Evolutionary conservation across 2,329 filamentous ascomycete species (phyloP).

Genomic region (Diaporthe sp.): DNA sequence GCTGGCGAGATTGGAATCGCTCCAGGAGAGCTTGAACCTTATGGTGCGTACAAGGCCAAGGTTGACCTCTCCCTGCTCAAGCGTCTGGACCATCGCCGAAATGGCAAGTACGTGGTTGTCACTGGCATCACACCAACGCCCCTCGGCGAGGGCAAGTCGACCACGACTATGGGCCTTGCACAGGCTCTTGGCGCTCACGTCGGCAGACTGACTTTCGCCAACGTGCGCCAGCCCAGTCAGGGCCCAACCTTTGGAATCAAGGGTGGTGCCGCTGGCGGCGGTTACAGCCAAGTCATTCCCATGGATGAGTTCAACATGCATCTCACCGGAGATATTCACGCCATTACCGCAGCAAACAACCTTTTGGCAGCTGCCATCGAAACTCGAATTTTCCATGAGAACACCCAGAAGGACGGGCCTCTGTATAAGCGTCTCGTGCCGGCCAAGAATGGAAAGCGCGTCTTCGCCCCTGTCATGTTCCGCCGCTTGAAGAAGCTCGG

Average conservation of each 20-base stretch:
- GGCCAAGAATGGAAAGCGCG: constrained; percentile 87
- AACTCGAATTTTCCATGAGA: constrained; percentile 98
- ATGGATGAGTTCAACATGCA: constrained; percentile 99
- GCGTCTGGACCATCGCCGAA: constrained; percentile 86
- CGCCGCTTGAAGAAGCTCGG: constrained; percentile 94
- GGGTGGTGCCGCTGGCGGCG: constrained; percentile 95
- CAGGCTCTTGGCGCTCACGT: constrained; percentile 94
- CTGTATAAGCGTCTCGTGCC: constrained; percentile 92
- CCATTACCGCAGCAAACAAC: constrained; percentile 97
- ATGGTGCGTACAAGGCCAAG: constrained; percentile 96
- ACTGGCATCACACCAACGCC: constrained; percentile 97
- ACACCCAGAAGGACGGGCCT: constrained; percentile 90
- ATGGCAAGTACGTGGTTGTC: constrained; percentile 93
- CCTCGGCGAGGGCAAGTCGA: constrained; percentile 97
- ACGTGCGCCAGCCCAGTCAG: constrained; percentile 96
- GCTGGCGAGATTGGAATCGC: constrained; percentile 91
- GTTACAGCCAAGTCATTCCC: constrained; percentile 98
- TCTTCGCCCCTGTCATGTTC: constrained; percentile 92
- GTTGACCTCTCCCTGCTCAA: constrained; percentile 87
- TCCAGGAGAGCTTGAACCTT: constrained; percentile 91
- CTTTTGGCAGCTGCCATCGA: constrained; percentile 96
- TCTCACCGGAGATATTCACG: constrained; percentile 97
- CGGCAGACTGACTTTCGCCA: constrained; percentile 91
- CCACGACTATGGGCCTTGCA: constrained; percentile 94
- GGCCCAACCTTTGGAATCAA: constrained; percentile 99